A percentile compares a stretch with the other conserved stretches of the same genome.
Evolutionary conservation across 805 yeast species (phyloP).

Genomic region (Osmozyma mogii): DNA sequence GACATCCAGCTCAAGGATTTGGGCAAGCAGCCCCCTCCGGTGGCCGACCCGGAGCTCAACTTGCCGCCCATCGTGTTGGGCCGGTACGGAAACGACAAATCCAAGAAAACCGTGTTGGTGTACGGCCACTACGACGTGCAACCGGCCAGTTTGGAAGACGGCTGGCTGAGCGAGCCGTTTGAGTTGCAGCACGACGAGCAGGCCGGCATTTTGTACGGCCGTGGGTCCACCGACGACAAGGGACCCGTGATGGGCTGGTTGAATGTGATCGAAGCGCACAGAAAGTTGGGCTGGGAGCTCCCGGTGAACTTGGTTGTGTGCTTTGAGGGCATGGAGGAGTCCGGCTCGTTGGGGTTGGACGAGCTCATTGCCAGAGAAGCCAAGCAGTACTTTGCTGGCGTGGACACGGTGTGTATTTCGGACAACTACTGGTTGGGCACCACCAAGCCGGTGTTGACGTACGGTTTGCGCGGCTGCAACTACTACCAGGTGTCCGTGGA

Average conservation of each 20-base stretch:
- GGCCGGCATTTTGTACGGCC: constrained; percentile 69
- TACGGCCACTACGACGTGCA: constrained; percentile 99
- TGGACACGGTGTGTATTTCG: constrained; percentile 90
- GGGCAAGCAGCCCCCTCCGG: constrained; percentile 91
- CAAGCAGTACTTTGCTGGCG: constrained; percentile 68
- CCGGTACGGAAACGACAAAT: constrained; percentile 73
- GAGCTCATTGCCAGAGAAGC: constrained; percentile 76
- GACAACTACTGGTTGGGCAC: constrained; percentile 99
- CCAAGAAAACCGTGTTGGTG: constrained; percentile 79
- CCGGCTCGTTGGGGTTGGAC: constrained; percentile 91
- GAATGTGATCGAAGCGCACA: constrained; percentile 86
- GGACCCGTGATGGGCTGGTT: constrained; percentile 99
- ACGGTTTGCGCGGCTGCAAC: constrained; percentile 94
- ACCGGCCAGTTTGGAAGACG: constrained; percentile 88
- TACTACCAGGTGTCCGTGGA: constrained; percentile 75
- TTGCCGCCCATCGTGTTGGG: constrained; percentile 96
- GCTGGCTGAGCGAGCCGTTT: constrained; percentile 95
- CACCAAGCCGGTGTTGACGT: constrained; percentile 91
- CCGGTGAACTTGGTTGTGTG: constrained; percentile 92
- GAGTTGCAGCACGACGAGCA: constrained; percentile 49
- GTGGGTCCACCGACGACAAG: constrained; percentile 97
- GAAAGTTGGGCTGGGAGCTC: constrained; percentile 70
- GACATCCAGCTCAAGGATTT: constrained; percentile 77
- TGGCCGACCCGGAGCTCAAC: constrained; percentile 52
- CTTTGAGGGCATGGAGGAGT: constrained; percentile 99